Percentiles rank a stretch among this genome's conserved stretches.
Evolutionary conservation across 352 stramenopile genomes (phyloP).

Genomic region (Globisporangium emineosum): DNA sequence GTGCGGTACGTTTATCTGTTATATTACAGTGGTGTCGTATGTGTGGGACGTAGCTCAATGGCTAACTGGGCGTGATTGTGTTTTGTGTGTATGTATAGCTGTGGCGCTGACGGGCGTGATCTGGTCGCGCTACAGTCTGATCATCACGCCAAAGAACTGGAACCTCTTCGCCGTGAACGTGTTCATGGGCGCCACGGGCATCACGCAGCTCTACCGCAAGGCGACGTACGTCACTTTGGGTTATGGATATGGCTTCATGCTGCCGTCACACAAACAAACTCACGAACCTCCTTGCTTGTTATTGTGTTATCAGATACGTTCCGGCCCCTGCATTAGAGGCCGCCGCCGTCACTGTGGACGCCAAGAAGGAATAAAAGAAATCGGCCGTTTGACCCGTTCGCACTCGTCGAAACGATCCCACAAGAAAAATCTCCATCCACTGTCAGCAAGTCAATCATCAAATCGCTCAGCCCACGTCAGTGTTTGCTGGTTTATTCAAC

Average conservation of each 20-base stretch:
- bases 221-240: slow-evolving; percentile 42
- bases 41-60: neutral
- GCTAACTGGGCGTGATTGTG: neutral
- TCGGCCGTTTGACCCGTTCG: too few relatives aligned
- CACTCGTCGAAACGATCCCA: neutral
- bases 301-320: slow-evolving; percentile 18
- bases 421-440: neutral
- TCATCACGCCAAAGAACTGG: slow-evolving; percentile 91
- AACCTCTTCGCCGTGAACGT: slow-evolving; percentile 90
- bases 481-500: slow-evolving; percentile 1
- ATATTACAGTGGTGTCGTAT: neutral
- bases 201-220: slow-evolving; percentile 84
- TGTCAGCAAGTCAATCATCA: neutral
- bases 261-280: neutral
- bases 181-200: slow-evolving; percentile 85
- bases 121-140: slow-evolving; percentile 86
- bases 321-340: slow-evolving; percentile 7
- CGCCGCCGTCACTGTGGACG: slow-evolving; percentile 11
- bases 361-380: slow-evolving; percentile 18
- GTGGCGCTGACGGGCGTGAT: slow-evolving; percentile 85
- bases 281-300: neutral
- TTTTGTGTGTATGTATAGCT: slow-evolving; percentile 25
- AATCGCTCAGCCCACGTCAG: neutral
- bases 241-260: too few relatives aligned
- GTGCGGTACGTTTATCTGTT: slow-evolving; percentile 24